These are phyloP conservation scores for Sporothrix globosa DNA, from an alignment of 2,329 filamentous ascomycete genomes.

Conservation along the genomic window DNA sequence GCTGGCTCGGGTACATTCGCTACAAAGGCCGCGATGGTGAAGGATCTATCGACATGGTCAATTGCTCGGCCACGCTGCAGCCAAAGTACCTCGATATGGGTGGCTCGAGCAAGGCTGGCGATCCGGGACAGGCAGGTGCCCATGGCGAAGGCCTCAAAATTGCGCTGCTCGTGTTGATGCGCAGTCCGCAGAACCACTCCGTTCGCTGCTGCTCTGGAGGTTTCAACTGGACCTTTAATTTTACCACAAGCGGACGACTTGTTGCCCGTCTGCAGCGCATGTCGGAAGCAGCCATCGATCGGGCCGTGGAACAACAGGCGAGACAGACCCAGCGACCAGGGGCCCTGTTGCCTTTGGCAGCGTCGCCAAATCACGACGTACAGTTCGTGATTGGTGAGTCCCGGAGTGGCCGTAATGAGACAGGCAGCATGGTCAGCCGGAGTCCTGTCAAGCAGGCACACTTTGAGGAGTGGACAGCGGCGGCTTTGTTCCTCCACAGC, in stretches of 20 bases:
- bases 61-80: slow-evolving; percentile 40
- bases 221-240: slow-evolving; percentile 42
- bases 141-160: slow-evolving; percentile 44
- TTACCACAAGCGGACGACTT: slow-evolving; percentile 35
- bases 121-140: slow-evolving; percentile 38
- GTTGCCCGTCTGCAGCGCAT: slow-evolving; percentile 28
- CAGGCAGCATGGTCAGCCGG: slow-evolving; percentile 20
- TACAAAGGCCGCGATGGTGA: slow-evolving; percentile 37
- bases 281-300: neutral
- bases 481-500: slow-evolving; percentile 12
- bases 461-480: neutral
- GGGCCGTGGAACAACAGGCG: neutral
- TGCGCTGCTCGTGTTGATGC: slow-evolving; percentile 42
- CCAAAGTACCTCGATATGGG: slow-evolving; percentile 42
- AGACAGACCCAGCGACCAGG: neutral
- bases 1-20: slow-evolving; percentile 43
- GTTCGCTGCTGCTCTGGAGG: slow-evolving; percentile 39
- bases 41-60: slow-evolving; percentile 42
- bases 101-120: slow-evolving; percentile 38
- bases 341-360: neutral
- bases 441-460: neutral
- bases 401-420: slow-evolving; percentile 30
- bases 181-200: slow-evolving; percentile 39
- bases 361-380: slow-evolving; percentile 27
- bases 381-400: slow-evolving; percentile 39